A percentile compares a stretch with the other conserved stretches of the same genome.
phyloP scores from a whole-genome alignment of 164 flowering plant species.

The Vitis cinerea region DNA sequence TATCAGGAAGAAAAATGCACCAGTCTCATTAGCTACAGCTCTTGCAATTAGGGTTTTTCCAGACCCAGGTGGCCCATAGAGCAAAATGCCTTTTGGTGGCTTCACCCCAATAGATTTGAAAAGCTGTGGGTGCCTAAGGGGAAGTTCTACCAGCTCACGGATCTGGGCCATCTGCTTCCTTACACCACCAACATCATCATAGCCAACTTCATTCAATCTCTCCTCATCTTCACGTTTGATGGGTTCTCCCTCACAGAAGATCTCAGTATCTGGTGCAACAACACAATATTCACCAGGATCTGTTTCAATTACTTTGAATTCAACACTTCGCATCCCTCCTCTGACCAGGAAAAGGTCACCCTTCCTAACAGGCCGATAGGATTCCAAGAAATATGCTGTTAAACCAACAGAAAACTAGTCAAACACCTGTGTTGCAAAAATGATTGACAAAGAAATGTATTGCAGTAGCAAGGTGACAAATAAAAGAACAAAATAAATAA shows the following conservation, averaged over 20 bases:
- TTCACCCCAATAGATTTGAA: conserved; percentile 65
- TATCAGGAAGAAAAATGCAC: conserved; percentile 55
- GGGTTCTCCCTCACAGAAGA: conserved; percentile 71
- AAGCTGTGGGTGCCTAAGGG: conserved; percentile 69
- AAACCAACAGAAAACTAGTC: conserved; percentile 11
- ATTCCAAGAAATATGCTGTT: conserved; percentile 64
- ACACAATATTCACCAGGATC: conserved; percentile 72
- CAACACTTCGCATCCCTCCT: conserved; percentile 75
- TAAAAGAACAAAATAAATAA: background rate
- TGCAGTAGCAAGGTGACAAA: background rate
- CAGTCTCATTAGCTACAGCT: conserved; percentile 67
- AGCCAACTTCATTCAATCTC: conserved; percentile 59
- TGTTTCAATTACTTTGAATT: conserved; percentile 64
- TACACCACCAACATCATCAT: conserved; percentile 82
- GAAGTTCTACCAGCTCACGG: conserved; percentile 71
- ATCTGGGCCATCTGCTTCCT: conserved; percentile 80
- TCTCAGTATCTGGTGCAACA: conserved; percentile 70
- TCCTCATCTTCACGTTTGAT: conserved; percentile 67
- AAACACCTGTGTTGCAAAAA: background rate
- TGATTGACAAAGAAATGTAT: background rate
- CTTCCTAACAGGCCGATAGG: conserved; percentile 65
- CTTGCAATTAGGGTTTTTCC: conserved; percentile 56
- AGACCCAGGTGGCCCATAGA: conserved; percentile 59
- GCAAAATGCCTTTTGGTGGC: conserved; percentile 58
- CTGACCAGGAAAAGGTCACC: conserved; percentile 67